Evolutionary conservation across 306 rosid species (phyloP), one percentile per base, ranked within the genome.

Genomic region (Purshia tridentata): DNA sequence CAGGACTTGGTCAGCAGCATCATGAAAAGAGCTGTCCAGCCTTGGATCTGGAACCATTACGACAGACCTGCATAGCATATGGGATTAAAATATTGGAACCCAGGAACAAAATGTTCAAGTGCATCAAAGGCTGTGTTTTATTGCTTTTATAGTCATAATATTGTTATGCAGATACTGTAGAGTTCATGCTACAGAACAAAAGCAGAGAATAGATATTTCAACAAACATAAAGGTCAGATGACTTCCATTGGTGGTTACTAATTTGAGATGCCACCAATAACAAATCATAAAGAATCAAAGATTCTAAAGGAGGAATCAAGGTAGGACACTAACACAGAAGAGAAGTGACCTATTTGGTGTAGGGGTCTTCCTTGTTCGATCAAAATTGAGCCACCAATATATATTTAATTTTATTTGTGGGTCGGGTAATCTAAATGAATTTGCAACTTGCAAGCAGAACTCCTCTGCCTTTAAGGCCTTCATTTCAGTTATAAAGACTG

Each of bases 41-140:
- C 88, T 94, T 74, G 95, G 90, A 85, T 94, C 97, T 29, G 98
- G 97, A 70, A 94, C 92, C 98, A 94, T 91, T 45, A 89, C 84
- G 55, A 68, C 96, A 42, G 51, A 85, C 98, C 98, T 91, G 88
- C 61, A 82, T 39, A 41, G 15, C 51, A 72, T 66, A 68, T 45
- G 20, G 62, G 53, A 83, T 35, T 49, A 52, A 37, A 67, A 68
- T 42, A 15, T 65, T 76, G 68, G 40, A 37, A 71, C 46, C 48
- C 52, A 65, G 55, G 44, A 54, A 72, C 47, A 35, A 10, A 65
- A 41, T 49, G 60, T 70, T 44, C 65, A 11, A 63, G 47, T 23
- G 67, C 73, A 41, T 19, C 3, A 8, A 60, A 35, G 14, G 16
- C 9, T 42, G 64, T 15, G 47, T 15, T 68, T 50, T 20, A 40